A percentile compares a stretch with the other conserved stretches of the same genome.
Conservation (phyloP, 2,329 filamentous ascomycete genomes). For the Fusarium nematophilum region DNA sequence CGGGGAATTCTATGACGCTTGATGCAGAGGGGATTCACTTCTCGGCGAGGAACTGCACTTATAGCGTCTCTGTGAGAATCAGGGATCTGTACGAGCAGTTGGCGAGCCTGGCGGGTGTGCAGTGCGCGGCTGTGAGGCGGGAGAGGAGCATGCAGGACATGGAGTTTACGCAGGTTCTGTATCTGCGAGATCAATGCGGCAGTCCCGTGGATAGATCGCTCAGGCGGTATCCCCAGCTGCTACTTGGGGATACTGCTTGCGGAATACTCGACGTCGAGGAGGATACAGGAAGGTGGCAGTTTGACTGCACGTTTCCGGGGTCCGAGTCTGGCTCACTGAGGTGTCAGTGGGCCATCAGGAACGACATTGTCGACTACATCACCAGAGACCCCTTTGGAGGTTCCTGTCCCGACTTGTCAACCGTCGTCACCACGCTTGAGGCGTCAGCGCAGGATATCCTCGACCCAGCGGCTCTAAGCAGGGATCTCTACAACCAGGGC, state of each 20-base stretch:
- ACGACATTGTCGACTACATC: conserved; percentile 49
- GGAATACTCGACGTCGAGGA: conserved; percentile 43
- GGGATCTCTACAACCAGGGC: conserved; percentile 42
- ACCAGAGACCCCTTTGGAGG: conserved; percentile 50
- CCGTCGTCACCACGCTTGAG: conserved; percentile 49
- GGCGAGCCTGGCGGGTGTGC: conserved; percentile 44
- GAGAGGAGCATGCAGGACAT: conserved; percentile 41
- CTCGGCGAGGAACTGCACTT: conserved; percentile 48
- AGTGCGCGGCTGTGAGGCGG: conserved; percentile 42
- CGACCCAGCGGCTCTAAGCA: conserved; percentile 38
- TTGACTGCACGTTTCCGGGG: conserved; percentile 52
- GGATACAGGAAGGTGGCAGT: conserved; percentile 47
- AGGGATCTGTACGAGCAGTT: conserved; percentile 50
- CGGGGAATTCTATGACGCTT: conserved; percentile 48
- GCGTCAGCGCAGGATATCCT: conserved; percentile 45
- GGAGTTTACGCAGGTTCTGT: conserved; percentile 48
- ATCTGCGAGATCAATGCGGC: conserved; percentile 51
- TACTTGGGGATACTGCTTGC: conserved; percentile 48
- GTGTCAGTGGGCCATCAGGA: conserved; percentile 49
- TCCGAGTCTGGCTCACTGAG: conserved; percentile 42
- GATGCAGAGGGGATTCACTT: conserved; percentile 50
- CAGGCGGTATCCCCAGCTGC: conserved; percentile 46
- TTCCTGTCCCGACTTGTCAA: conserved; percentile 50
- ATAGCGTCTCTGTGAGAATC: conserved; percentile 48
- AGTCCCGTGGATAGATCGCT: conserved; percentile 42